phyloP scores from a whole-genome alignment of 1,284 basidiomycete species.

The Caloboletus inedulis region DNA sequence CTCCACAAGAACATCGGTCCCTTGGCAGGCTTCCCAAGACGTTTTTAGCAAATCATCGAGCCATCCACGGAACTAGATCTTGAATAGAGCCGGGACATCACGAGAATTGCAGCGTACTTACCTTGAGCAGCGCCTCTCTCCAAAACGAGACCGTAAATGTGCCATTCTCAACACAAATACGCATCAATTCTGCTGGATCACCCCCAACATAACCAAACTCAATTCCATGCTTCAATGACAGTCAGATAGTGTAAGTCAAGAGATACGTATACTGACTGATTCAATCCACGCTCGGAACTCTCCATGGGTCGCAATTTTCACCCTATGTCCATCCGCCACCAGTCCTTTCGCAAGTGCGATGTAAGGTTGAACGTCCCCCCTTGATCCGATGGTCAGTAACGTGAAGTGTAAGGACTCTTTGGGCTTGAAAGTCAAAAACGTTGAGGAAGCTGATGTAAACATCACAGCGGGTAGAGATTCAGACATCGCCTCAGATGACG shows the following conservation, averaged over 20 bases:
- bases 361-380: constrained; percentile 93
- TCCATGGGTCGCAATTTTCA: constrained; percentile 87
- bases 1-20: constrained; percentile 90
- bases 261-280: constrained; percentile 55
- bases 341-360: constrained; percentile 93
- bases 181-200: constrained; percentile 94
- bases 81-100: constrained; percentile 2
- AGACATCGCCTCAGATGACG: constrained; percentile 51
- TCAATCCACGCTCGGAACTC: constrained; percentile 97
- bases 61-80: constrained; percentile 87
- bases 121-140: constrained; percentile 87
- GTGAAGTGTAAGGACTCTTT: constrained; percentile 81
- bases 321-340: constrained; percentile 84
- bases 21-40: constrained; percentile 94
- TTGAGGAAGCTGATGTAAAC: constrained; percentile 91
- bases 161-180: constrained; percentile 94
- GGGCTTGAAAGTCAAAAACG: constrained; percentile 94
- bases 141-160: constrained; percentile 95
- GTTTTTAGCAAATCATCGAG: constrained; percentile 92
- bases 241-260: constrained; percentile 14
- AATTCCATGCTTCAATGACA: constrained; percentile 72
- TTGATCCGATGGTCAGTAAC: constrained; percentile 91
- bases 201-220: constrained; percentile 93
- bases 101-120: constrained; percentile 30
- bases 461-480: constrained; percentile 81